These are phyloP conservation scores for Wickerhamomyces rabaulensis DNA, from an alignment of 805 yeast species.

Conservation along the genomic window DNA sequence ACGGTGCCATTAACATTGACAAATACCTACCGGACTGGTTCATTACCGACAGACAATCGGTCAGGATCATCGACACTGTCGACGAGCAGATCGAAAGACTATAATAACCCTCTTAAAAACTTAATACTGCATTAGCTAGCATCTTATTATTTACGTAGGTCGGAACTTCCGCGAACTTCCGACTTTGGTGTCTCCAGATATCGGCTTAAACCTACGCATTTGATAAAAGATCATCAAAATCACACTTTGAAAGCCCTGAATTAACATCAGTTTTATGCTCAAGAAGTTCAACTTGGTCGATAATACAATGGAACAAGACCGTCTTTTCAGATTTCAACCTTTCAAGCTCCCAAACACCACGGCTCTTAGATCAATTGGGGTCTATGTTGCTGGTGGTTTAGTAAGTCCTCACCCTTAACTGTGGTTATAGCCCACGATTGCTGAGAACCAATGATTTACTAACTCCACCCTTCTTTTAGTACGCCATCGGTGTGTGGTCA, in stretches of 20 bases:
- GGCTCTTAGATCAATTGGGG: conserved; percentile 65
- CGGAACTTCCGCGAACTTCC: background rate
- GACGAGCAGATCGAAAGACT: conserved; percentile 39
- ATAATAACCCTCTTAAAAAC: conserved; percentile 1
- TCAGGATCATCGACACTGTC: conserved; percentile 28
- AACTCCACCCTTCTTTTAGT: conserved; percentile 26
- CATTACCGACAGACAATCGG: conserved; percentile 24
- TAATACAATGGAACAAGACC: conserved; percentile 31
- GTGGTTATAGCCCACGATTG: background rate
- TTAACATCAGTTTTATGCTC: background rate
- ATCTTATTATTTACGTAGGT: background rate
- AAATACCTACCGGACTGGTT: conserved; percentile 44
- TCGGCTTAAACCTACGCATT: background rate
- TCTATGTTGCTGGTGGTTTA: conserved; percentile 69
- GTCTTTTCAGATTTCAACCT: conserved; percentile 61
- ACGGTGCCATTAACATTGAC: conserved; percentile 59
- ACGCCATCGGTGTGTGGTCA: conserved; percentile 85
- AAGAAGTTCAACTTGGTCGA: background rate
- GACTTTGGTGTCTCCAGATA: background rate
- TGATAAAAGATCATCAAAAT: background rate
- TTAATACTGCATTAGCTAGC: too few relatives aligned
- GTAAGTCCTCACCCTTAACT: background rate
- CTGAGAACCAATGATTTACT: conserved; percentile 12
- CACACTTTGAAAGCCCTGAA: background rate
- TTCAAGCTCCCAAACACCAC: conserved; percentile 68